phyloP scores from a whole-genome alignment of 2,329 filamentous ascomycete species.

The Pestalotiopsis sp. region DNA sequence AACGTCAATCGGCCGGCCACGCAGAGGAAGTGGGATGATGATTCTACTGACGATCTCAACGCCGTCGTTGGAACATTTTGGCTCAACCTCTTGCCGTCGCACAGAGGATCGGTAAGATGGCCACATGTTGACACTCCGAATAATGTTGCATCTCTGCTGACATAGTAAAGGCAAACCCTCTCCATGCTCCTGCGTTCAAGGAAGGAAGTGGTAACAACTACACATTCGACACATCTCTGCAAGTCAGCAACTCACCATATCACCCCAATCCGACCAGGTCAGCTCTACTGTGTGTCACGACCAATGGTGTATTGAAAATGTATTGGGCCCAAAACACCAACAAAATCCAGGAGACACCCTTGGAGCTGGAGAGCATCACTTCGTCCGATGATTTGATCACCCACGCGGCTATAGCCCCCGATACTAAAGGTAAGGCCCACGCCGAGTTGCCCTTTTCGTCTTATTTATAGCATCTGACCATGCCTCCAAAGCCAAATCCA shows the following conservation, averaged over 20 bases:
- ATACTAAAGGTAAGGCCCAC: slow-evolving; percentile 61
- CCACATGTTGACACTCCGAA: neutral
- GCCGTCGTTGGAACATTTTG: slow-evolving; percentile 85
- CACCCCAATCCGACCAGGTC: slow-evolving; percentile 74
- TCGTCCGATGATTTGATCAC: slow-evolving; percentile 77
- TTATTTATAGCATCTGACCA: neutral
- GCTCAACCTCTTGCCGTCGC: slow-evolving; percentile 64
- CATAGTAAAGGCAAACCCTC: slow-evolving; percentile 43
- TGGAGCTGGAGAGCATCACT: slow-evolving; percentile 75
- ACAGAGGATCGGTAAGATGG: slow-evolving; percentile 34
- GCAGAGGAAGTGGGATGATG: slow-evolving; percentile 64
- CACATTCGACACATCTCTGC: slow-evolving; percentile 68
- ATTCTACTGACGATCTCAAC: slow-evolving; percentile 73
- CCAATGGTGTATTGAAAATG: slow-evolving; percentile 73
- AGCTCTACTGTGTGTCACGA: slow-evolving; percentile 76
- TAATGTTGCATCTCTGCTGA: slow-evolving; percentile 13
- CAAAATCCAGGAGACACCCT: slow-evolving; percentile 70
- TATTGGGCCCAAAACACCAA: slow-evolving; percentile 76
- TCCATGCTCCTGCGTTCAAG: slow-evolving; percentile 66
- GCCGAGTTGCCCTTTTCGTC: neutral
- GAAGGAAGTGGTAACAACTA: slow-evolving; percentile 60
- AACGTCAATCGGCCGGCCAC: slow-evolving; percentile 73
- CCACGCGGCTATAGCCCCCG: slow-evolving; percentile 75
- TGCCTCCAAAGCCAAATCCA: slow-evolving; percentile 36
- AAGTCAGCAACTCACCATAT: slow-evolving; percentile 69